These are phyloP conservation scores for Candida berthetii DNA, from an alignment of 805 yeast species.

Conservation along the genomic window DNA sequence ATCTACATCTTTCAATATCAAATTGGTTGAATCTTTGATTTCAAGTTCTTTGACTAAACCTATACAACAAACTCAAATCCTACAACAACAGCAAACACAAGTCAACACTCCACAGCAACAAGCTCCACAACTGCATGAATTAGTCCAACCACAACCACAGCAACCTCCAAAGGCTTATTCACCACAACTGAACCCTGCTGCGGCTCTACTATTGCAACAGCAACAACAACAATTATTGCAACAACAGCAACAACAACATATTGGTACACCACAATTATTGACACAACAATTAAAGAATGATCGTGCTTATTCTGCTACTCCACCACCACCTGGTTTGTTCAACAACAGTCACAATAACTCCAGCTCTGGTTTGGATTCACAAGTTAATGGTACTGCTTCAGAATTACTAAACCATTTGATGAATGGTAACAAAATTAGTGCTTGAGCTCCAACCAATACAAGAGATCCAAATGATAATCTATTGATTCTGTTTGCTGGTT, in stretches of 20 bases:
- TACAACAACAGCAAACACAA: conserved; percentile 1
- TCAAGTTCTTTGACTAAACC: conserved; percentile 22
- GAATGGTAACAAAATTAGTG: conserved; percentile 58
- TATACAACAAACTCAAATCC: conserved; percentile 8
- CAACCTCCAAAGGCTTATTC: conserved; percentile 21
- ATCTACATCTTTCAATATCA: conserved; percentile 24
- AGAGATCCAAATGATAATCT: not conserved
- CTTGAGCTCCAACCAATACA: conserved; percentile 6
- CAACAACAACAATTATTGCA: conserved; percentile 8
- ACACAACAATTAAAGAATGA: conserved; percentile 23
- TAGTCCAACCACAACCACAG: conserved; percentile 10
- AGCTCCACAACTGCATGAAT: conserved; percentile 3
- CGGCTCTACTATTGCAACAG: conserved; percentile 1
- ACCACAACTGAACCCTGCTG: conserved; percentile 21
- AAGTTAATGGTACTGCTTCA: conserved; percentile 49
- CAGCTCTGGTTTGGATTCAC: not conserved
- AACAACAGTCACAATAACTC: conserved; percentile 15
- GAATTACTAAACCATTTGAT: conserved; percentile 81
- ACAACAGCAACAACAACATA: conserved; percentile 19
- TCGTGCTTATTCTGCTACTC: conserved; percentile 39
- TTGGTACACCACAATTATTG: conserved; percentile 17
- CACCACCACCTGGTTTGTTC: conserved; percentile 74
- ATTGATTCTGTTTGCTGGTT: not conserved
- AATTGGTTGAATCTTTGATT: conserved; percentile 29
- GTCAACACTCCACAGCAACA: not conserved